These are phyloP conservation scores for Verbena officinalis DNA, from an alignment of 257 asterid species.

Conservation along the genomic window DNA sequence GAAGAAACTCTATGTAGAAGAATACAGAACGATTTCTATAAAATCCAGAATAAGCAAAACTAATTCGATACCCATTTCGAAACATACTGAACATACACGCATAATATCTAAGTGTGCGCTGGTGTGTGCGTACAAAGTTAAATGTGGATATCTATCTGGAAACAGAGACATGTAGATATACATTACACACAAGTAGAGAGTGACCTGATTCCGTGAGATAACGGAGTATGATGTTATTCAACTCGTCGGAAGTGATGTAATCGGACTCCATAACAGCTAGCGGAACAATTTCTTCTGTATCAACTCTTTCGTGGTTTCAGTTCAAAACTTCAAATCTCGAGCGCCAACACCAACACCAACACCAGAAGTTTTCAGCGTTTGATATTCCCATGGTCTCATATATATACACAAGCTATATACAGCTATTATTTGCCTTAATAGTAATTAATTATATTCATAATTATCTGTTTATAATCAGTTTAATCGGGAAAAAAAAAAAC, in stretches of 20 bases:
- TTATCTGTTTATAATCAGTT: no score
- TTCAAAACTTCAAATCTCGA: constrained; percentile 10
- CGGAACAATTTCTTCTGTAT: not conserved
- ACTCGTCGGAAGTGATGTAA: constrained; percentile 39
- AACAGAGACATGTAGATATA: not conserved
- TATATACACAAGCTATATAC: no score
- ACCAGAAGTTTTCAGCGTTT: not conserved
- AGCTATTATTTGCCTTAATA: no score
- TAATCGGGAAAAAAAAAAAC: no score
- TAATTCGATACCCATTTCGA: not conserved
- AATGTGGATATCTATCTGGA: not conserved
- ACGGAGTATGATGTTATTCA: constrained; percentile 48
- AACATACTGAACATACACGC: not conserved
- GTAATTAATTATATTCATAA: no score
- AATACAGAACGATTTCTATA: not conserved
- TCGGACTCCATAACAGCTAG: constrained; percentile 31
- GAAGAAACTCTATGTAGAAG: not conserved
- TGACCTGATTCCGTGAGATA: constrained; percentile 56
- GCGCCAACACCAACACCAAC: not conserved
- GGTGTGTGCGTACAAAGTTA: not conserved
- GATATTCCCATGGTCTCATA: no score
- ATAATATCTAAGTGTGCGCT: not conserved
- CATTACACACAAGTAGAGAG: not conserved
- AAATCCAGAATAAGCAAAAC: not conserved
- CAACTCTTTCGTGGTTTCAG: constrained; percentile 4